Evolutionary conservation across 305 asterid species (phyloP).

Genomic region (Fraxinus paxiana): DNA sequence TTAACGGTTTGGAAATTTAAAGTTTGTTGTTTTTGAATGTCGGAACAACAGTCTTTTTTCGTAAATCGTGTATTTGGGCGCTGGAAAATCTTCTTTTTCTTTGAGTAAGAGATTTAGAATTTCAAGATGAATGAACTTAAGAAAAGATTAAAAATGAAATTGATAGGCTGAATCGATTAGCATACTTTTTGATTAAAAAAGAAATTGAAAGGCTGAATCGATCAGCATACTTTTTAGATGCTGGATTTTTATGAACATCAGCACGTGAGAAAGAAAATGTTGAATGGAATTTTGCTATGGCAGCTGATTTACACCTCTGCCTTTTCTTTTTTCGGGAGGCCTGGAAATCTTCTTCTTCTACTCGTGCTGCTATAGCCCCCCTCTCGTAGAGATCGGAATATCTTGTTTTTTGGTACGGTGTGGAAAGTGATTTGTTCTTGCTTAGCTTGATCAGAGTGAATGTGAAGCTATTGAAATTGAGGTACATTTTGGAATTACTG

Average conservation of each 20-base stretch:
- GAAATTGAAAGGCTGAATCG: constrained; percentile 10
- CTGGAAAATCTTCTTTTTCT: constrained; percentile 4
- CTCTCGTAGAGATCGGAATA: background rate
- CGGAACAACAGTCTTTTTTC: constrained; percentile 13
- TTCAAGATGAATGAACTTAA: constrained; percentile 17
- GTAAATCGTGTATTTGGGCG: constrained; percentile 5
- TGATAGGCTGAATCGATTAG: constrained; percentile 13
- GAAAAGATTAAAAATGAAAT: background rate
- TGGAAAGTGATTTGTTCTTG: background rate
- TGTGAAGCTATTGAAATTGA: background rate
- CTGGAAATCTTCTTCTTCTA: constrained; percentile 2
- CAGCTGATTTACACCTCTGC: constrained; percentile 1
- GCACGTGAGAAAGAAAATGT: background rate
- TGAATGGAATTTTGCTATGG: background rate
- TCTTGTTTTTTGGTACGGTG: background rate
- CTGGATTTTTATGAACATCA: background rate
- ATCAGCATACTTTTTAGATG: background rate
- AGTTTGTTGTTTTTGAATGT: constrained; percentile 17
- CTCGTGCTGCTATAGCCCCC: background rate
- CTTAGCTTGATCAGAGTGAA: constrained; percentile 11
- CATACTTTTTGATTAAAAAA: background rate
- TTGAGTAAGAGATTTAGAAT: constrained; percentile 13
- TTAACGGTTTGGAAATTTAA: constrained; percentile 15
- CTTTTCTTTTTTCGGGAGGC: background rate
- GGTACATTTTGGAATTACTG: background rate